Percentiles rank a stretch among this genome's conserved stretches.
Evolutionary conservation across 2,329 filamentous ascomycete genomes (phyloP).

Genomic region (Cercospora canescens): DNA sequence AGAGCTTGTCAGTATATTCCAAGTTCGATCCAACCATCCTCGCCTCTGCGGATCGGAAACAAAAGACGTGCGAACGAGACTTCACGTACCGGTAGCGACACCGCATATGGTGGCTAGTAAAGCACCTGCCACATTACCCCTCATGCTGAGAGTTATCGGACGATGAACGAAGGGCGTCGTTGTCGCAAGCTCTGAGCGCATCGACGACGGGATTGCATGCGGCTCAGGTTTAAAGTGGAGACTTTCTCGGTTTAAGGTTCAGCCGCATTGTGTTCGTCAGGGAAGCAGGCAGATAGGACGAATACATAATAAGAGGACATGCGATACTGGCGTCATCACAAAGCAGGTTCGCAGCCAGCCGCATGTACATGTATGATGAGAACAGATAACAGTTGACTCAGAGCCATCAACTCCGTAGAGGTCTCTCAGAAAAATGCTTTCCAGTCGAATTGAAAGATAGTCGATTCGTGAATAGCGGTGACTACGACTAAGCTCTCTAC

Average conservation of each 20-base stretch:
- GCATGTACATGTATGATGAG: too few species aligned
- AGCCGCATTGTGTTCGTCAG: not conserved
- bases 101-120: conserved; percentile 11
- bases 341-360: too few species aligned
- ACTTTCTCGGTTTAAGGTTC: not conserved
- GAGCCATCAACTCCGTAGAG: too few species aligned
- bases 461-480: not conserved
- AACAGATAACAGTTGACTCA: too few species aligned
- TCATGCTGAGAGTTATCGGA: conserved; percentile 1
- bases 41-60: too few species aligned
- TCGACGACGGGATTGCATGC: not conserved
- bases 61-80: too few species aligned
- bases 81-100: conserved; percentile 1
- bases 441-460: not conserved
- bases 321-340: too few species aligned
- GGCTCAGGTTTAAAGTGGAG: not conserved
- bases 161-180: not conserved
- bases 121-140: conserved; percentile 9
- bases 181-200: not conserved
- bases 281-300: not conserved
- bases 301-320: too few species aligned
- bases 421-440: not conserved
- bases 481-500: not conserved
- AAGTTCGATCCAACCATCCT: too few species aligned
- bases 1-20: not conserved